Evolutionary conservation across 1,284 basidiomycete species (phyloP), one percentile per base, ranked within the genome.

Genomic region (Cryptococcus sp.): DNA sequence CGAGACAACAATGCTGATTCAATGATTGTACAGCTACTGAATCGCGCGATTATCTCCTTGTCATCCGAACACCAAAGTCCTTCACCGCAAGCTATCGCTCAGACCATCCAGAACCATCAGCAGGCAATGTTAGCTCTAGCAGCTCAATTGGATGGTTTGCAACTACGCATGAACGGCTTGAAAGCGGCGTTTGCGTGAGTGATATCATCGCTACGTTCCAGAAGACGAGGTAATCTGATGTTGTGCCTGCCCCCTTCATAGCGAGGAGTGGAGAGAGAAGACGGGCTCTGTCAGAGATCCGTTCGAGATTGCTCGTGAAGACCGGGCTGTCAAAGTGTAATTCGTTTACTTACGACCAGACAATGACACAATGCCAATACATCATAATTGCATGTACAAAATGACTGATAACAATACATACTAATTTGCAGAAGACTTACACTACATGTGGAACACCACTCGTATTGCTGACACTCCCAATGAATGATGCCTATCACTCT

Each of bases 81-180:
- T 29, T 72, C 70, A n/a, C 73, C 73, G 0, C 70, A 74, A 59
- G 73, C 67, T 22, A 69, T 77, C 38, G 70, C 67, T 17, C 68
- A 72, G 49, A 75, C 74, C 2, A 77, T 77, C 23, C 68, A 74
- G 49, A 77, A 75, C 52, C 73, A 75, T 52, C 70, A 75, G 55
- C 57, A 69, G 29, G 72, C 74, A 16, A 66, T 77, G 17, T 50
- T 74, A 22, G 55, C 66, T 11, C 65, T 77, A 3, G 75, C 75
- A 1, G 72, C 65, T 4, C 68, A 70, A 51, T 58, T 77, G 11
- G 74, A 77, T 56, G 62, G 63, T 5, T 56, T 74, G 19, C 63
- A 73, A 49, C 48, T 69, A 23, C 55, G 72, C 11, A 67, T 75
- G 68, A 69, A 70, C 49, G 58, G 57, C 17, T 55, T 74, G 34